Percentiles rank a stretch among this genome's conserved stretches.
phyloP scores from a whole-genome alignment of 495 filamentous ascomycete species.

The Penicillium pulvis region DNA sequence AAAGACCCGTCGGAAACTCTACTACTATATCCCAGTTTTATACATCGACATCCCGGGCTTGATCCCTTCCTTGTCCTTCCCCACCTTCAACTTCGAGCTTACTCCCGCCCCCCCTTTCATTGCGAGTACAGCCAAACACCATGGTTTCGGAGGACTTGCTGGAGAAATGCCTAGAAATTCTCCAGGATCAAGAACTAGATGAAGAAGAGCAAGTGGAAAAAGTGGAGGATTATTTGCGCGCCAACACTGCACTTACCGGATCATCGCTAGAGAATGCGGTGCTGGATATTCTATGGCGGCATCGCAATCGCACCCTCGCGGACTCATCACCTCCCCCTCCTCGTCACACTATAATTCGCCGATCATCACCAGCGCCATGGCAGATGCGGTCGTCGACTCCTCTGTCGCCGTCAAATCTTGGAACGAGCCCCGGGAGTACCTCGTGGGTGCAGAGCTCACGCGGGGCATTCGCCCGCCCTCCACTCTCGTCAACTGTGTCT shows the following conservation, averaged over 20 bases:
- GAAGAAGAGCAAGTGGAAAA: conserved; percentile 97
- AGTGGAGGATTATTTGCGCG: conserved; percentile 81
- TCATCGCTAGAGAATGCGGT: conserved; percentile 83
- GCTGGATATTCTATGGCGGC: conserved; percentile 89
- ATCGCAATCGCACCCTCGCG: conserved; percentile 73
- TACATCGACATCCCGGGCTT: neutral
- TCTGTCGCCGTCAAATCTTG: conserved; percentile 68
- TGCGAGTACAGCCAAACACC: conserved; percentile 12
- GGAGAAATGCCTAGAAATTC: conserved; percentile 84
- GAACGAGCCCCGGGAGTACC: conserved; percentile 74
- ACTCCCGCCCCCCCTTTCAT: conserved; percentile 14
- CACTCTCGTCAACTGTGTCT: conserved; percentile 57
- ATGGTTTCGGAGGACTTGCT: conserved; percentile 95
- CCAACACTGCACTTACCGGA: conserved; percentile 76
- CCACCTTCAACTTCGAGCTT: neutral
- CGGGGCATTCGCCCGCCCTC: conserved; percentile 67
- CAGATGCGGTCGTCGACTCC: conserved; percentile 81
- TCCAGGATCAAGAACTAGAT: conserved; percentile 78
- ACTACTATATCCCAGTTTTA: neutral
- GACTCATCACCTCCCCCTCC: conserved; percentile 78
- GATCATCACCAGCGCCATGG: conserved; percentile 93
- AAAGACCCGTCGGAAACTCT: neutral
- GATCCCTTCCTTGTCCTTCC: neutral
- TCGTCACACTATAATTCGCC: conserved; percentile 85
- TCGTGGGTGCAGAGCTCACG: conserved; percentile 75